phyloP scores from a whole-genome alignment of 2,329 filamentous ascomycete genomes.

The Cytospora piceicola region DNA sequence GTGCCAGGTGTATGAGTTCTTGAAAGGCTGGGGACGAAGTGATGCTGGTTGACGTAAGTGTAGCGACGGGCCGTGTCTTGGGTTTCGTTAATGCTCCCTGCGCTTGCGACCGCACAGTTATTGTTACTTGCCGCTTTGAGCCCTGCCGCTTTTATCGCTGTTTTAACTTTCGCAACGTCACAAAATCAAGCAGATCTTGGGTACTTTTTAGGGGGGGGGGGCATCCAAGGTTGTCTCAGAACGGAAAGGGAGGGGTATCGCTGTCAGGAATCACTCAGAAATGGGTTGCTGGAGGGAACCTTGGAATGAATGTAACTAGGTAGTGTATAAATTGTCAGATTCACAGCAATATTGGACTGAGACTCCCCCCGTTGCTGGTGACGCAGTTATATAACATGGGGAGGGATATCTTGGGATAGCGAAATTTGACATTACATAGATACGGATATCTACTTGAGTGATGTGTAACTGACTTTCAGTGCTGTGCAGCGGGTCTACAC shows the following conservation, averaged over 20 bases:
- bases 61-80: not conserved
- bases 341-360: not conserved
- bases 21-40: slow-evolving; percentile 13
- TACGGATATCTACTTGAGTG: not conserved
- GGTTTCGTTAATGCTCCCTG: slow-evolving; percentile 7
- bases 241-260: slow-evolving; percentile 12
- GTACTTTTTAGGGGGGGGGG: not conserved
- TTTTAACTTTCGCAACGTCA: not conserved
- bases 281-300: not conserved
- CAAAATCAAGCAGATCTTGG: not conserved
- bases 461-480: not conserved
- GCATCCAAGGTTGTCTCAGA: not conserved
- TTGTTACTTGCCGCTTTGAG: not conserved
- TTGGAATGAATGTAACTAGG: too few species aligned
- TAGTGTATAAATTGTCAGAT: not conserved
- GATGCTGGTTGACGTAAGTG: slow-evolving; percentile 23
- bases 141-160: not conserved
- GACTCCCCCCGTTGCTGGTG: not conserved
- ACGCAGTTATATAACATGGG: not conserved
- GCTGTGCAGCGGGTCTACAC: not conserved
- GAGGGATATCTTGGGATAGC: not conserved
- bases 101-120: not conserved
- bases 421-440: not conserved
- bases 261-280: not conserved
- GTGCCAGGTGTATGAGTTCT: not conserved